Percentiles rank a stretch among this genome's conserved stretches.
phyloP scores from a whole-genome alignment of 805 yeast genomes.

The Wickerhamiella parazyma region DNA sequence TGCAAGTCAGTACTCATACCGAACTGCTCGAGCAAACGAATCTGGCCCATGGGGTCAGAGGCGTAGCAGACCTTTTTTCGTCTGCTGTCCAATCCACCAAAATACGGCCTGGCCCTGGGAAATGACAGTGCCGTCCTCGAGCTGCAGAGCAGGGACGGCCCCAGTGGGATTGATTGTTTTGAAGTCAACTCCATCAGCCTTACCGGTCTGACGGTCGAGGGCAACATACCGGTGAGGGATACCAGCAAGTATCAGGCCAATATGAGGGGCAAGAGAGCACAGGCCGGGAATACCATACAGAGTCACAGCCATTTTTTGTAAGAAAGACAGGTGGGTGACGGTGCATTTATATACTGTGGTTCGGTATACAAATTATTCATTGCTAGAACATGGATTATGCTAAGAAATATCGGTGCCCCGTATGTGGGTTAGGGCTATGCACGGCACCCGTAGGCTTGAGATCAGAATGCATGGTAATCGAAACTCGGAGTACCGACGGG shows the following conservation, averaged over 20 bases:
- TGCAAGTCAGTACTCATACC: conserved; percentile 5
- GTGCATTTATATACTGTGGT: no score
- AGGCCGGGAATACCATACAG: conserved; percentile 11
- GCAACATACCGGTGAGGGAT: conserved; percentile 4
- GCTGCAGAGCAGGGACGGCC: conserved; percentile 12
- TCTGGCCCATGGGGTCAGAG: conserved; percentile 3
- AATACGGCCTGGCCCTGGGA: conserved; percentile 10
- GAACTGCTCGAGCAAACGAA: conserved; percentile 6
- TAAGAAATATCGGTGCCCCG: no score
- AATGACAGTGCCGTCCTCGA: conserved; percentile 10
- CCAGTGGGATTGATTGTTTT: conserved; percentile 12
- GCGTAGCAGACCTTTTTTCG: conserved; percentile 7
- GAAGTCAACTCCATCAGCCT: conserved; percentile 8
- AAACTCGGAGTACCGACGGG: no score
- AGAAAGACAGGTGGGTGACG: no score
- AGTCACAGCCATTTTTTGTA: conserved; percentile 7
- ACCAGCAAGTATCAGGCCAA: conserved; percentile 9
- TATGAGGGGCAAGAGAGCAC: conserved; percentile 11
- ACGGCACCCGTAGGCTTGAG: no score
- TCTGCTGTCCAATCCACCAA: conserved; percentile 5
- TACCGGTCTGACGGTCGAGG: conserved; percentile 2
- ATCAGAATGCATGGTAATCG: no score
- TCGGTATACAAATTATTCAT: no score
- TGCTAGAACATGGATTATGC: no score
- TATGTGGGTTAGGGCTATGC: no score